These are phyloP conservation scores for Cupressus sempervirens DNA, from an alignment of 75 land plant species.

Conservation along the genomic window DNA sequence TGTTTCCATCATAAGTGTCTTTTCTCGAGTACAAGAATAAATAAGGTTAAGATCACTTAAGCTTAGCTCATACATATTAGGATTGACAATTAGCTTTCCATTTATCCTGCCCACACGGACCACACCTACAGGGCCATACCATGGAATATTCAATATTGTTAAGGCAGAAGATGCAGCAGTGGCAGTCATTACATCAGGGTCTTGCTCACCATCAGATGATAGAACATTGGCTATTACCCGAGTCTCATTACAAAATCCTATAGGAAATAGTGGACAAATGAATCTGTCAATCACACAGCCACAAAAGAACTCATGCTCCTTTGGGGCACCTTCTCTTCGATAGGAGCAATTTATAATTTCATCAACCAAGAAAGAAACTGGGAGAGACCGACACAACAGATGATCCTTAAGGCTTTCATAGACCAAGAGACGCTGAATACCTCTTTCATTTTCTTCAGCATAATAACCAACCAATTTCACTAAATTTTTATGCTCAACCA, in stretches of 20 bases:
- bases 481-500: slow-evolving; percentile 73
- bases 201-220: slow-evolving; percentile 93
- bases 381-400: slow-evolving; percentile 25
- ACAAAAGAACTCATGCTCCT: slow-evolving; percentile 88
- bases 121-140: slow-evolving; percentile 90
- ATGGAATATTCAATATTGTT: slow-evolving; percentile 90
- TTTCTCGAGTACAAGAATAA: slow-evolving; percentile 85
- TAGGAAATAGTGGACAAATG: slow-evolving; percentile 83
- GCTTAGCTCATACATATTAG: slow-evolving; percentile 87
- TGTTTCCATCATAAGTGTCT: slow-evolving; percentile 93
- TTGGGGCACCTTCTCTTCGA: slow-evolving; percentile 95
- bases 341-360: slow-evolving; percentile 60
- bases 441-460: slow-evolving; percentile 86
- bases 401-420: slow-evolving; percentile 75
- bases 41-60: slow-evolving; percentile 86
- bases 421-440: slow-evolving; percentile 65
- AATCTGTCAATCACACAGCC: slow-evolving; percentile 91
- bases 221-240: slow-evolving; percentile 85
- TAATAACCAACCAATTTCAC: slow-evolving; percentile 77
- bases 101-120: slow-evolving; percentile 80
- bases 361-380: slow-evolving; percentile 56
- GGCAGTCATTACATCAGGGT: slow-evolving; percentile 94
- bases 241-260: slow-evolving; percentile 82
- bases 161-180: slow-evolving; percentile 95
- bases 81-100: slow-evolving; percentile 79